Base-by-base conservation (phyloP, 2,329 filamentous ascomycete genomes). In the Sporothrix euskadiensis region DNA sequence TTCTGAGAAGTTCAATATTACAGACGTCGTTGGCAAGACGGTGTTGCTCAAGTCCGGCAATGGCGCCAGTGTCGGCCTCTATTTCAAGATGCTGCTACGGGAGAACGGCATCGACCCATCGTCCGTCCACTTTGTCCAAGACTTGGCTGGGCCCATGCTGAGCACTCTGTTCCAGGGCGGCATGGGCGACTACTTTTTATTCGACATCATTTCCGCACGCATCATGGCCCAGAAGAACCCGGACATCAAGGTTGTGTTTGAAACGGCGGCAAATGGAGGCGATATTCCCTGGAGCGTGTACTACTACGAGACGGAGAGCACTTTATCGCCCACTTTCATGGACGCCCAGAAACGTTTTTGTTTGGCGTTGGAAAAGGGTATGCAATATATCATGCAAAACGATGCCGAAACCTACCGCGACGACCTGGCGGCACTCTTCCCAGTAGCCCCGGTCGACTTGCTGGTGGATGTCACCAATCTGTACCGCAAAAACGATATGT, bases 221-320 rank as follows among this genome's bases (percentile, higher is more conserved):
- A 61, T 71, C 16, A 63, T 74, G 69, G 74, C 71, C n/a, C 39
- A 44, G n/a, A 63, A 56, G 2, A 70, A 75, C 56, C 39, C 71
- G 10, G 52, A 69, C 22, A 63, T 75, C n/a, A 41, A 35, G 16
- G 73, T 76, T 9, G 72, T 57, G 26, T n/a, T 75, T 30, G 66
- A 75, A 32, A 73, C 68, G 65, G 75, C 71, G 68, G 66, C 72
- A 5, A 30, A 47, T 4, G 65, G 26, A 2, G 73, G 69, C n/a
- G 73, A 73, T 14, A 71, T 75, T 19, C 74, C 75, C 5, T 75
- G 74, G 74, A 76, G 75, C 54, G 75, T 76, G 12, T 76, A 76
- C 63, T 76, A 76, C 52, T 69, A 73, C 16, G 73, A 76, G 47
- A 65, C 73, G 5, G 57, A 32, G 19, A 39, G 69, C 0, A 71